Base-by-base conservation (phyloP, 2,329 filamentous ascomycete genomes). In the Albophoma yamanashiensis region DNA sequence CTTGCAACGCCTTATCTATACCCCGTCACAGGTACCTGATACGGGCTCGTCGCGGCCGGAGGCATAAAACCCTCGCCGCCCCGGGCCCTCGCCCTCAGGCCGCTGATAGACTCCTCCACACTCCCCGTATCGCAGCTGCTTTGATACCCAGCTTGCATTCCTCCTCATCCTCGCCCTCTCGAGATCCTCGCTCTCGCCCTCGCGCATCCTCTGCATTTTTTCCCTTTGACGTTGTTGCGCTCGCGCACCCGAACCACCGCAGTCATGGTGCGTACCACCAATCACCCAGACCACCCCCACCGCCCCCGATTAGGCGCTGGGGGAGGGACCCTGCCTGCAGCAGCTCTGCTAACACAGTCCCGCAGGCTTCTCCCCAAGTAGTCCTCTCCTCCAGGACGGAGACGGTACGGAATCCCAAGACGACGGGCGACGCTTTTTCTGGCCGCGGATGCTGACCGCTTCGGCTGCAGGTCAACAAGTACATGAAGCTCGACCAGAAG, bases 401-500 rank as follows among this genome's bases (percentile, higher is more conserved):
- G 58, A 75, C 68, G 64, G 72, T 74, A 69, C 65, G 71, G 71
- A 61, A 15, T 7, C 15, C 20, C 45, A 15, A 5, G 17, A 4
- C 4, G 50, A 12, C 14, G 20, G 27, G 3, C 14, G 15, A 25
- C 3, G 4, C 5, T 3, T 31, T 31, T 3, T 31, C 27, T 31
- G 3, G 27, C 27, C 11, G 3, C 25, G 39, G 39, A 56, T 58
- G 38, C 58, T 63, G 57, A 60, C 59, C 55, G 47, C 22, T 42
- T 63, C 56, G 59, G 58, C 58, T 65, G 70, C 76, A 96, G 91
- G 87, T 97, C 76, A 80, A 88, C 76, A 97, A 97, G 79, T 97
- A 93, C 84, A 86, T 94, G 79, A 82, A 82, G 72, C 89, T 97
- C 71, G 88, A 92, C 75, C 93, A 97, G 82, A 90, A 89, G 76